phyloP scores from a whole-genome alignment of 805 yeast species.

The Ogataea paradorogensis region DNA sequence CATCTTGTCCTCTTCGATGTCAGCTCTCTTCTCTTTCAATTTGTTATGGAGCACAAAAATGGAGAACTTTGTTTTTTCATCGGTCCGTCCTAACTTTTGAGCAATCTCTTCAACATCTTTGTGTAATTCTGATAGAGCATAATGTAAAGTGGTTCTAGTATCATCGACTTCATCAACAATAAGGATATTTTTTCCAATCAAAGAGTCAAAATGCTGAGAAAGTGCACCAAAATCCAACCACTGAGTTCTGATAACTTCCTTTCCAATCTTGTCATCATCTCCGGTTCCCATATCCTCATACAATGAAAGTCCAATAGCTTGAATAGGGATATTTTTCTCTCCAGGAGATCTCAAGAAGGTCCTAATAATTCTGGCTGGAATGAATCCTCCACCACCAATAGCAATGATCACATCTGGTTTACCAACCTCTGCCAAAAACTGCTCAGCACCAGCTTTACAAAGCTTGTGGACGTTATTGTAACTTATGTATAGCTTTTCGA shows the following conservation, averaged over 20 bases:
- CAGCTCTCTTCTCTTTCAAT: slow-evolving; percentile 75
- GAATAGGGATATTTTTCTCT: slow-evolving; percentile 65
- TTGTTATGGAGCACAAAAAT: slow-evolving; percentile 84
- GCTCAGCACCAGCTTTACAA: slow-evolving; percentile 53
- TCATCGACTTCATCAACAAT: slow-evolving; percentile 92
- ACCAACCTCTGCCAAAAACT: slow-evolving; percentile 29
- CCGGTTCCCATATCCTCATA: slow-evolving; percentile 56
- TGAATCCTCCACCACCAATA: slow-evolving; percentile 73
- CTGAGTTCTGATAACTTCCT: slow-evolving; percentile 82
- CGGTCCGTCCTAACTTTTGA: slow-evolving; percentile 51
- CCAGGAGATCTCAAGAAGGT: slow-evolving; percentile 58
- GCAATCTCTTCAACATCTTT: slow-evolving; percentile 64
- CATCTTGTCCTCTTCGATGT: slow-evolving; percentile 61
- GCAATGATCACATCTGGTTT: slow-evolving; percentile 57
- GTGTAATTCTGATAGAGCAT: slow-evolving; percentile 73
- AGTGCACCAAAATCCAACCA: slow-evolving; percentile 84
- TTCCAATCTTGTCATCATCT: slow-evolving; percentile 54
- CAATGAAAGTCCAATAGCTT: slow-evolving; percentile 64
- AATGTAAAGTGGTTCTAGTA: slow-evolving; percentile 85
- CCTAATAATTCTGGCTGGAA: slow-evolving; percentile 65
- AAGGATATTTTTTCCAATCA: slow-evolving; percentile 76
- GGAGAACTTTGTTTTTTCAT: slow-evolving; percentile 64
- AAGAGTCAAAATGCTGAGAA: slow-evolving; percentile 64
- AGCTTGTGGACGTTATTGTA: slow-evolving; percentile 81
- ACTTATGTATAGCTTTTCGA: slow-evolving; percentile 58